Base-by-base conservation (phyloP, 176 grass and related monocot species). In the Rhynchospora tenuis region DNA sequence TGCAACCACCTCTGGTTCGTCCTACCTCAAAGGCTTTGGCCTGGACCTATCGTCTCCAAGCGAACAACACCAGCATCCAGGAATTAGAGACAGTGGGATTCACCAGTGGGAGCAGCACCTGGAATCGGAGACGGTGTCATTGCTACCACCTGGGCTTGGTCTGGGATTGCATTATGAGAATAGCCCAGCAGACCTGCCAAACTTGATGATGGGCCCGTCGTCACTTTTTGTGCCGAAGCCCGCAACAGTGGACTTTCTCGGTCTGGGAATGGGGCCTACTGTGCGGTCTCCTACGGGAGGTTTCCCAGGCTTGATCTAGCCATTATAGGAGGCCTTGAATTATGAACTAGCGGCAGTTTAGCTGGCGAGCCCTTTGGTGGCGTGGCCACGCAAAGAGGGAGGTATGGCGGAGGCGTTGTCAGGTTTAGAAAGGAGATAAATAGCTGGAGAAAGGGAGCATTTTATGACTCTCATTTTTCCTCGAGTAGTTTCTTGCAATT, bases 201-300 rank as follows among this genome's bases (percentile, higher is more conserved):
- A 93, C 54, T 13, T 99, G 13, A 95, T 98, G 84, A 98, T 93
- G 96, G 89, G 91, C 0, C 88, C 82, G n/a, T 86, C 96, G 0
- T 66, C 89, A 0, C 72, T 99, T 70, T 95, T 93, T 74, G 83
- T 75, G 2, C 80, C 83, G 8, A 99, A 99, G 75, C 96, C 96
- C 3, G 93, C 96, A 0, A 99, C 96, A 0, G 78, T 99, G 52
- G 96, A 99, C 43, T 95, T 99, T 74, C 81, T 95, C 48, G 96
- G 93, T 0, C 88, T 99, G 1, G 93, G 91, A 6, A 93, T 99
- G 91, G 92, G 91, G 62, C 89, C 83, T 2, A 81, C 87, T 4
- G 91, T 85, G 0, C 88, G 86, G 7, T 43, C 88, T 0, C 74
- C 81, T 1, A 88, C 81, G n/a, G 77, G 92, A 20, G 90, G 85